Percentiles rank a stretch among this genome's conserved stretches.
These are phyloP conservation scores for Hirsutella minnesotensis DNA, from an alignment of 2,329 filamentous ascomycete genomes.

Conservation along the genomic window DNA sequence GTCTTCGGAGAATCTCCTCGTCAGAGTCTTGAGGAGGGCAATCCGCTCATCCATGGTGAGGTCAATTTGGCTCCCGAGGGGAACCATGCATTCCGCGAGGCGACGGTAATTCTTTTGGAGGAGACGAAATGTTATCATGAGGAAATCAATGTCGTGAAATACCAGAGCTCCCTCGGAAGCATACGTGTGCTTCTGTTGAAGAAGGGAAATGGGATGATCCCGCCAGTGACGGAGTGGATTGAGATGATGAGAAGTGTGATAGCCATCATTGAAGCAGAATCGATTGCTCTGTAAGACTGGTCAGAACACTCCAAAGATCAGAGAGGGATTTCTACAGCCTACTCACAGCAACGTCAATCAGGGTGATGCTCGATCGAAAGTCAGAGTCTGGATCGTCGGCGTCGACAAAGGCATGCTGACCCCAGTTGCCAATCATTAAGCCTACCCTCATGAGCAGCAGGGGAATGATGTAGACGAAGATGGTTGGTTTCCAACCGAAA, in stretches of 20 bases:
- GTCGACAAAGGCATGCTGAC: constrained; percentile 73
- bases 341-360: constrained; percentile 66
- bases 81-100: constrained; percentile 59
- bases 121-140: constrained; percentile 60
- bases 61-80: constrained; percentile 58
- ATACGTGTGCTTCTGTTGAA: constrained; percentile 58
- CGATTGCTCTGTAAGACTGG: constrained; percentile 52
- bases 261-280: constrained; percentile 73
- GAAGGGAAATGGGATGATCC: constrained; percentile 63
- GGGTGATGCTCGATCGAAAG: constrained; percentile 65
- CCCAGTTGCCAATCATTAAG: constrained; percentile 77
- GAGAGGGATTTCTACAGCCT: too few relatives aligned
- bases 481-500: constrained; percentile 41
- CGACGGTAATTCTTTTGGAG: constrained; percentile 60
- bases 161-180: constrained; percentile 56
- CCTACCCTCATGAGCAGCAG: constrained; percentile 54
- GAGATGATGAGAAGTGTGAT: constrained; percentile 71
- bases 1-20: constrained; percentile 51
- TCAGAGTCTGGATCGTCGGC: constrained; percentile 64
- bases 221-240: constrained; percentile 73
- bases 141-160: constrained; percentile 71
- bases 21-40: constrained; percentile 51
- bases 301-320: background rate
- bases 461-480: constrained; percentile 56
- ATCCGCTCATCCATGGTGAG: constrained; percentile 54